Conservation (phyloP, 768 basidiomycete genomes). For the Suillus bovinus region DNA sequence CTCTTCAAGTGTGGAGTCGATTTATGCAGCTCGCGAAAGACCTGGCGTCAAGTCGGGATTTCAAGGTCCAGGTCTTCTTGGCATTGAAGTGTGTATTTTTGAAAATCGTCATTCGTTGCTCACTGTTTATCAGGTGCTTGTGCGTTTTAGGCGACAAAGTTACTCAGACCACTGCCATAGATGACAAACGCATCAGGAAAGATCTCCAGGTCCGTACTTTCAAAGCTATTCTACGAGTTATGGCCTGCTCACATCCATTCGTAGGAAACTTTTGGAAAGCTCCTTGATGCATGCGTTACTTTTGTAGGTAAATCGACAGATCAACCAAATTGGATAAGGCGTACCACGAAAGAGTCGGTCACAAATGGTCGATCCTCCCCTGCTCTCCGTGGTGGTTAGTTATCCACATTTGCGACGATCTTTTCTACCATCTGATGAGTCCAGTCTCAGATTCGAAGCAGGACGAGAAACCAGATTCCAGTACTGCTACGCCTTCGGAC, state of each 20-base stretch:
- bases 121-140: constrained; percentile 55
- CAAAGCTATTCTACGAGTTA: not conserved
- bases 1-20: constrained; percentile 88
- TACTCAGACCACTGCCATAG: constrained; percentile 86
- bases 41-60: constrained; percentile 63
- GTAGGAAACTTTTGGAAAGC: constrained; percentile 82
- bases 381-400: constrained; percentile 51
- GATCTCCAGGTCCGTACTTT: constrained; percentile 72
- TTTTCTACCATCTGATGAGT: constrained; percentile 7
- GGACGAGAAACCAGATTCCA: constrained; percentile 63
- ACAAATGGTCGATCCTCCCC: constrained; percentile 76
- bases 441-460: constrained; percentile 40
- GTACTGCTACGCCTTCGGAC: constrained; percentile 40
- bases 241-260: constrained; percentile 4
- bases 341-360: constrained; percentile 61
- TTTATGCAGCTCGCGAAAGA: constrained; percentile 81
- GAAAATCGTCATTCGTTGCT: constrained; percentile 11
- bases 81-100: constrained; percentile 60
- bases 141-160: constrained; percentile 81
- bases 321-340: constrained; percentile 77
- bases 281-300: constrained; percentile 76
- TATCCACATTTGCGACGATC: no score
- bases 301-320: constrained; percentile 76
- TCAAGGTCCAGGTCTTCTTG: constrained; percentile 70
- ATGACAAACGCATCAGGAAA: constrained; percentile 83